Percentiles rank a stretch among this genome's conserved stretches.
Conservation (phyloP, 345 rosid species). For the Salix brachista region DNA sequence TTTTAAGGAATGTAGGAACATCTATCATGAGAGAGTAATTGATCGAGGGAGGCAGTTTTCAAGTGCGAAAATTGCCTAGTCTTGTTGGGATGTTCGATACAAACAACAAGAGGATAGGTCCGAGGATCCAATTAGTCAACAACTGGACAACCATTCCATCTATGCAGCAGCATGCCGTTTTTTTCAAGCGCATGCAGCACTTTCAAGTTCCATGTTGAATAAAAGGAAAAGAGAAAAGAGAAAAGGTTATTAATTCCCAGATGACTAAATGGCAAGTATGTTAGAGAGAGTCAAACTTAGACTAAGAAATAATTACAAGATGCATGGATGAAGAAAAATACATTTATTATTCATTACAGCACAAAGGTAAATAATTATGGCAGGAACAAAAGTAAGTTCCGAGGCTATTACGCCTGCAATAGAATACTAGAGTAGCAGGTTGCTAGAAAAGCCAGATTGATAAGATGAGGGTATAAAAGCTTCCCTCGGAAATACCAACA, state of each 20-base stretch:
- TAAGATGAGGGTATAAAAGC: conserved; percentile 16
- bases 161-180: not conserved
- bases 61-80: not conserved
- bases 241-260: not conserved
- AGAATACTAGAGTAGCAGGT: conserved; percentile 1
- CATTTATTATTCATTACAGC: not conserved
- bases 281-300: not conserved
- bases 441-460: conserved; percentile 14
- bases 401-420: not conserved
- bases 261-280: not conserved
- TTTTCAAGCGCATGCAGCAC: not conserved
- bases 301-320: not conserved
- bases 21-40: no score
- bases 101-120: no score
- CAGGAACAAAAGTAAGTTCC: not conserved
- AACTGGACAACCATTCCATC: not conserved
- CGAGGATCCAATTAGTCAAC: not conserved
- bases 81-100: not conserved
- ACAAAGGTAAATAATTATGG: not conserved
- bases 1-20: no score
- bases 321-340: not conserved
- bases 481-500: conserved; percentile 13
- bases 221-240: not conserved
- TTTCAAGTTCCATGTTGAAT: not conserved
- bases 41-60: no score